These are phyloP conservation scores for Phalaenopsis aphrodite DNA, from an alignment of 106 monocot genomes.

Conservation along the genomic window DNA sequence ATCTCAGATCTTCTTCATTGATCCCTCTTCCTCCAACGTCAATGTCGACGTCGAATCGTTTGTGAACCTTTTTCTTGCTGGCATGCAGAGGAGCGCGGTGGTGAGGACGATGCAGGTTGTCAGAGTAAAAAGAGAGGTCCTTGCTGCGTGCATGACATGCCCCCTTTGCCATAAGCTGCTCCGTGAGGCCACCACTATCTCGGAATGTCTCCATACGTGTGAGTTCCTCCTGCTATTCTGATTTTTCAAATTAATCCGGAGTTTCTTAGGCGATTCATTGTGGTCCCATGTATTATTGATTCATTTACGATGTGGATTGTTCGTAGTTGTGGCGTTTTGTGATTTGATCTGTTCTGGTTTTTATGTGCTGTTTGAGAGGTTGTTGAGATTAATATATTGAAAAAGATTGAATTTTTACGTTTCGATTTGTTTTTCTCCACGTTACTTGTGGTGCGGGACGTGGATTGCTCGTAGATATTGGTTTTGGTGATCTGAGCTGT, in stretches of 20 bases:
- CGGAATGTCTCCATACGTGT: conserved; percentile 95
- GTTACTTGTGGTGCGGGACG: not conserved
- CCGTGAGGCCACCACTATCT: conserved; percentile 86
- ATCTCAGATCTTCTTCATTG: not conserved
- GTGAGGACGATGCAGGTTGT: conserved; percentile 1
- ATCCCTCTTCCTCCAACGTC: conserved; percentile 5
- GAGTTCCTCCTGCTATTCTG: conserved; percentile 13
- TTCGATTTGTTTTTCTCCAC: not conserved
- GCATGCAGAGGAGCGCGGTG: not conserved
- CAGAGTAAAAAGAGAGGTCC: conserved; percentile 8
- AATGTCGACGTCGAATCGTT: not conserved
- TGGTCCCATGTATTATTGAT: not conserved
- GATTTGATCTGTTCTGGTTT: not conserved
- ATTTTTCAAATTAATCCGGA: not conserved
- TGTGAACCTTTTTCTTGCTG: not conserved
- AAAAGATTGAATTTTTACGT: not conserved
- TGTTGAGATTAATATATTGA: too few species aligned
- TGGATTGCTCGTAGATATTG: not conserved
- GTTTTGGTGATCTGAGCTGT: conserved; percentile 1
- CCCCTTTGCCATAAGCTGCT: conserved; percentile 72
- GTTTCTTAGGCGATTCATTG: conserved; percentile 3
- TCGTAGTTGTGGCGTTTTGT: not conserved
- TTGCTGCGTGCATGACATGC: conserved; percentile 60
- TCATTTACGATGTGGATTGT: not conserved
- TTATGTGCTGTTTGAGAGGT: not conserved